phyloP scores from a whole-genome alignment of 805 yeast species.

The Metschnikowia noctiluminum region DNA sequence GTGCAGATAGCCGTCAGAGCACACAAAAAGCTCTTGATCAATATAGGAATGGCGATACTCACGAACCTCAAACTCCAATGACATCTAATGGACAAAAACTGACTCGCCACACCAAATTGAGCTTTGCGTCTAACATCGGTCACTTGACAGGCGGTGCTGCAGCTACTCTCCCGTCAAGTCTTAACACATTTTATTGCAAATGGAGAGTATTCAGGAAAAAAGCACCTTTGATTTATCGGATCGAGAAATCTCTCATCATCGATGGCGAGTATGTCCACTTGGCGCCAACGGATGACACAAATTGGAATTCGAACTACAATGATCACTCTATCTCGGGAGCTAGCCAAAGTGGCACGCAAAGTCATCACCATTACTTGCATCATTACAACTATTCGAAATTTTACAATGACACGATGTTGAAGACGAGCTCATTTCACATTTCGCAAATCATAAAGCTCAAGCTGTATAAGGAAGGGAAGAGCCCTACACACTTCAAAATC shows the following conservation, averaged over 20 bases:
- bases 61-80: not conserved
- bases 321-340: conserved; percentile 32
- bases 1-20: conserved; percentile 15
- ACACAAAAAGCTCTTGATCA: not conserved
- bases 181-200: conserved; percentile 65
- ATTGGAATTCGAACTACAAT: conserved; percentile 30
- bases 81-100: not conserved
- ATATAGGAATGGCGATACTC: not conserved
- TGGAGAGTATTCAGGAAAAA: conserved; percentile 89
- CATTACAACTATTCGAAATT: conserved; percentile 39
- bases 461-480: conserved; percentile 59
- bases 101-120: not conserved
- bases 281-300: conserved; percentile 77
- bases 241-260: conserved; percentile 78
- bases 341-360: conserved; percentile 16
- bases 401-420: conserved; percentile 65
- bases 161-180: conserved; percentile 28
- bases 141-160: conserved; percentile 11
- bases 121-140: conserved; percentile 18
- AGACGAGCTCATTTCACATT: conserved; percentile 84
- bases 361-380: conserved; percentile 37
- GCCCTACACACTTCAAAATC: conserved; percentile 77
- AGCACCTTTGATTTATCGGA: conserved; percentile 74
- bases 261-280: conserved; percentile 94
- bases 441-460: conserved; percentile 73